Base-by-base conservation (phyloP, 179 eudicot species). In the Carnegiea gigantea region DNA sequence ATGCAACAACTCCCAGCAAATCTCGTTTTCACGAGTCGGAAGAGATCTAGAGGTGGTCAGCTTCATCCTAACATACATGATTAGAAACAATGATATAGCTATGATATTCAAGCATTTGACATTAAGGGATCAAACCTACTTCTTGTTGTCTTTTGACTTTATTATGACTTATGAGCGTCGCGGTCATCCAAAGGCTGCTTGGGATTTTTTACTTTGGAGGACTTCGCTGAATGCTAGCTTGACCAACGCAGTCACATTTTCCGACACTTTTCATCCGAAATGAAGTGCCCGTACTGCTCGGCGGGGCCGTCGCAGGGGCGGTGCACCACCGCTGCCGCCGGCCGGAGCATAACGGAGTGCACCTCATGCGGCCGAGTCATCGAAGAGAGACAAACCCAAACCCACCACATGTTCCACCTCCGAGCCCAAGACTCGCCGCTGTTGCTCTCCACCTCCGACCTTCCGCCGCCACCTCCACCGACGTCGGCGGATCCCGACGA, bases 381-480 rank as follows among this genome's bases (percentile, higher is more conserved):
- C 46, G 87, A 83, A 46, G 99, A 95, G 65, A 95, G 91, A 48
- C 98, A 92, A 68, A 86, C 95, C n/a, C 95, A 88, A 62, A 77
- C 95, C 53, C 98, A 92, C 86, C 98, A 93, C 77, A 85, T 94
- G 82, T 95, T 95, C 90, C 95, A 91, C 85, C 88, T 91, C 84
- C 95, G 92, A 9, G 88, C 95, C 46, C 89, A 86, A 48, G 98
- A 93, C 85, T 64, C 92, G 70, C 98, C 98, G 5, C 94, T 95
- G 68, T 75, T 84, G 78, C 91, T 95, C 83, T 92, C 91, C 81
- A 92, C 97, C 81, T 91, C 98, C 85, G 98, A 95, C 91, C 95
- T 93, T 83, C 93, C 95, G 21, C 43, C 84, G 46, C 83, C 86
- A 3, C 87, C 91, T 20, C 77, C 82, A 4, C 79, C 84, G 12